Percentiles rank a stretch among this genome's conserved stretches.
phyloP scores from a whole-genome alignment of 345 rosid species.

The Pugionium dolabratum region DNA sequence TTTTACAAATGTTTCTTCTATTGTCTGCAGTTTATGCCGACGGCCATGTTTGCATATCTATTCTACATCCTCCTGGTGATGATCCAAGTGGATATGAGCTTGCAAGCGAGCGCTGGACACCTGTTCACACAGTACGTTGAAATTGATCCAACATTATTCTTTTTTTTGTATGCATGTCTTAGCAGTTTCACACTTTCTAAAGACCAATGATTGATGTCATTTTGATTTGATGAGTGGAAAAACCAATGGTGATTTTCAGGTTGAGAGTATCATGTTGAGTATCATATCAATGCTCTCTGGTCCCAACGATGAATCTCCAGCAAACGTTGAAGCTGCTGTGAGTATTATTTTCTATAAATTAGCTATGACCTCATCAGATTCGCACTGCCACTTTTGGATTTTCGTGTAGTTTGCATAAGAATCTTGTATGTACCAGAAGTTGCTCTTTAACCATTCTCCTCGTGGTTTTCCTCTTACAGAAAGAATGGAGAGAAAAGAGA shows the following conservation, averaged over 20 bases:
- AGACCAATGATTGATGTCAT: background rate
- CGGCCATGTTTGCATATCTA: constrained; percentile 58
- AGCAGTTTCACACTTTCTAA: background rate
- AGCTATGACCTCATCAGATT: constrained; percentile 30
- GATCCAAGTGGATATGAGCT: constrained; percentile 62
- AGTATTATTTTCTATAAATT: constrained; percentile 11
- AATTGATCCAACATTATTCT: background rate
- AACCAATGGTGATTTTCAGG: background rate
- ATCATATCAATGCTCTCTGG: constrained; percentile 86
- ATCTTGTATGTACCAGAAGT: background rate
- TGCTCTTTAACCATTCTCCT: background rate
- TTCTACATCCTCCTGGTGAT: constrained; percentile 64
- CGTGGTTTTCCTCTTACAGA: constrained; percentile 39
- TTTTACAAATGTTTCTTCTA: background rate
- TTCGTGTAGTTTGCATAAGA: background rate
- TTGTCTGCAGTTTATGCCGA: constrained; percentile 43
- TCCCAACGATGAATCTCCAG: constrained; percentile 61
- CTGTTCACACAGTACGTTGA: constrained; percentile 43
- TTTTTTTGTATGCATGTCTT: background rate
- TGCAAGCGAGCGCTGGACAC: constrained; percentile 57
- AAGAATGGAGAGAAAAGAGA: constrained; percentile 73
- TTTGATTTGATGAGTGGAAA: background rate
- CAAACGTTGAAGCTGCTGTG: constrained; percentile 81
- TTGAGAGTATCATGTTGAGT: constrained; percentile 86
- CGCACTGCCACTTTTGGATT: background rate